Evolutionary conservation across 2,329 filamentous ascomycete species (phyloP).

Genomic region (Cladosporium halotolerans): DNA sequence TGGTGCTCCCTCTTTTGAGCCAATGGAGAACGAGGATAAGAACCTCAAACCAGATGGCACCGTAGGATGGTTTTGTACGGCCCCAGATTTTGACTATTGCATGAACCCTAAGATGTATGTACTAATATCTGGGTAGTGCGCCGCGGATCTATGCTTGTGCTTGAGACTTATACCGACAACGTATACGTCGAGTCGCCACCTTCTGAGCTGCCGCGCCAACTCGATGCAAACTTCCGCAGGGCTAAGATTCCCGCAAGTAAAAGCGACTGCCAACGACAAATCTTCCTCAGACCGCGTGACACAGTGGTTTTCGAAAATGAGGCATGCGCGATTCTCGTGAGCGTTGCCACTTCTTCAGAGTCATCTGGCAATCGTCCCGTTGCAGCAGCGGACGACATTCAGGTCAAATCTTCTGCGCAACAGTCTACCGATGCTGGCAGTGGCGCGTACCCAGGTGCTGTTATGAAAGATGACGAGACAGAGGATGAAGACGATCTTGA

Average conservation of each 20-base stretch:
- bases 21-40: neutral
- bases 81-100: no score
- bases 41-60: neutral
- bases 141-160: neutral
- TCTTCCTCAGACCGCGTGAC: slow-evolving; percentile 6
- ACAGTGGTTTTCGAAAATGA: neutral
- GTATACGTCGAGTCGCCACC: neutral
- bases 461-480: neutral
- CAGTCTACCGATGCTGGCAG: neutral
- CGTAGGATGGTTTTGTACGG: neutral
- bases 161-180: neutral
- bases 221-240: neutral
- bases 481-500: slow-evolving; percentile 6
- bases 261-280: neutral
- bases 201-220: neutral
- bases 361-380: neutral
- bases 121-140: no score
- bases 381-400: neutral
- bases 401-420: slow-evolving; percentile 3
- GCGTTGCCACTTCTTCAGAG: neutral
- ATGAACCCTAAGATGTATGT: neutral
- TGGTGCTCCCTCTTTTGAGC: neutral
- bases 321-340: neutral
- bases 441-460: neutral
- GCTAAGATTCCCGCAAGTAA: no score